Evolutionary conservation across 148 eudicot species (phyloP).

Genomic region (Rhododendron simsii): DNA sequence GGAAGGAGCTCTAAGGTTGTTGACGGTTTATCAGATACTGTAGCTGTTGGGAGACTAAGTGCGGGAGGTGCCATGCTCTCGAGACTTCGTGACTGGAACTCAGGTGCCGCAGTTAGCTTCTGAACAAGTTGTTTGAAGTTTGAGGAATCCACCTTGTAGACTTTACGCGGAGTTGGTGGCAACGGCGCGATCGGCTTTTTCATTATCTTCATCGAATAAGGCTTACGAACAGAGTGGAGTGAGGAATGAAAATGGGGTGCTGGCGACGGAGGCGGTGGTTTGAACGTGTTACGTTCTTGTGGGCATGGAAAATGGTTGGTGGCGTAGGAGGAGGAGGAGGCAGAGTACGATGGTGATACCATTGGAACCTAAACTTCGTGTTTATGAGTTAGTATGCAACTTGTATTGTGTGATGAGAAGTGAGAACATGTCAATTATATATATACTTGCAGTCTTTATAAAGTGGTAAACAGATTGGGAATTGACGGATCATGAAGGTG

Average conservation of each 20-base stretch:
- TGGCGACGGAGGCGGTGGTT: not conserved
- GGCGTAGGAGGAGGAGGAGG: not conserved
- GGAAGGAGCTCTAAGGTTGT: not conserved
- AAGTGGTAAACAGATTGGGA: not conserved
- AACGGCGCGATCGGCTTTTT: slow-evolving; percentile 29
- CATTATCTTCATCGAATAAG: slow-evolving; percentile 3
- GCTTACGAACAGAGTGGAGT: slow-evolving; percentile 24
- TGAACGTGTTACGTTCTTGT: not conserved
- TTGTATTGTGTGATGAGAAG: not conserved
- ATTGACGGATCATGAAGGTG: not conserved
- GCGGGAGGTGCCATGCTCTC: slow-evolving; percentile 50
- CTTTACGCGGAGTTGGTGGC: slow-evolving; percentile 38
- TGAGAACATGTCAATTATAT: not conserved
- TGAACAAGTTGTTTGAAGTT: slow-evolving; percentile 69
- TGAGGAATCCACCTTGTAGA: slow-evolving; percentile 55
- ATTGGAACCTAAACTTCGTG: not conserved
- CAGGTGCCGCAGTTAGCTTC: slow-evolving; percentile 47
- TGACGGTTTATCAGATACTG: not conserved
- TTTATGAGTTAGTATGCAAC: not conserved
- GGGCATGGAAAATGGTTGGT: not conserved
- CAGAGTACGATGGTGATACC: slow-evolving; percentile 11
- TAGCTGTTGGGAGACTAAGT: slow-evolving; percentile 8
- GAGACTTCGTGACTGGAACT: slow-evolving; percentile 19
- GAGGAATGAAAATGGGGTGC: slow-evolving; percentile 2
- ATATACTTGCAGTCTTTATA: not conserved